Conservation (phyloP, 768 basidiomycete species). For the Cyclocybe cylindracea region DNA sequence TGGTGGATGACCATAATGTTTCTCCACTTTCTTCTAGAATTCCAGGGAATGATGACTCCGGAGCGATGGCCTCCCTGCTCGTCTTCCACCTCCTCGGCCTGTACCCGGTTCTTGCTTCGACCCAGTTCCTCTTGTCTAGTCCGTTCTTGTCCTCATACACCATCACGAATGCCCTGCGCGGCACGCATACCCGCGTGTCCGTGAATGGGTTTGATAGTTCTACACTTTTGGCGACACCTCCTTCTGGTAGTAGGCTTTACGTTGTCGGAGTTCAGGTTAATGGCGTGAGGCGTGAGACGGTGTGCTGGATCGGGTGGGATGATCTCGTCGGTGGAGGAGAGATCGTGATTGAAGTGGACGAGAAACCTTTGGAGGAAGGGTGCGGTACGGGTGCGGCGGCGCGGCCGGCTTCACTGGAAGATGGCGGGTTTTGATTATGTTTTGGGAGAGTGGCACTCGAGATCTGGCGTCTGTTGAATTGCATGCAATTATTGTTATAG, state of each 20-base stretch:
- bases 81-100: conserved; percentile 51
- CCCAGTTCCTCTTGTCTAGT: conserved; percentile 48
- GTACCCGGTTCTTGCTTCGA: conserved; percentile 48
- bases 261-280: conserved; percentile 47
- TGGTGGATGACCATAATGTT: neutral
- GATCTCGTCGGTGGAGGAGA: conserved; percentile 44
- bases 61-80: conserved; percentile 52
- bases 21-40: conserved; percentile 27
- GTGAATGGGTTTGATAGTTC: conserved; percentile 42
- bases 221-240: conserved; percentile 36
- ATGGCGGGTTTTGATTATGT: conserved; percentile 38
- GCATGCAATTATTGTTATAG: neutral
- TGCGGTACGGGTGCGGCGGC: conserved; percentile 34
- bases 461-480: neutral
- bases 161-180: conserved; percentile 37
- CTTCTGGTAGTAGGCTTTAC: conserved; percentile 39
- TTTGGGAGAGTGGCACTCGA: neutral
- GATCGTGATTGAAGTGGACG: conserved; percentile 45
- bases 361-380: conserved; percentile 38
- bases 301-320: conserved; percentile 48
- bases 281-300: conserved; percentile 32
- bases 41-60: conserved; percentile 55
- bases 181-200: conserved; percentile 40
- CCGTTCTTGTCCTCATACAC: conserved; percentile 49
- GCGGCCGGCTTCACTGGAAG: conserved; percentile 41